Evolutionary conservation across 2,329 filamentous ascomycete genomes (phyloP).

Genomic region (Myriosclerotinia duriaeana): DNA sequence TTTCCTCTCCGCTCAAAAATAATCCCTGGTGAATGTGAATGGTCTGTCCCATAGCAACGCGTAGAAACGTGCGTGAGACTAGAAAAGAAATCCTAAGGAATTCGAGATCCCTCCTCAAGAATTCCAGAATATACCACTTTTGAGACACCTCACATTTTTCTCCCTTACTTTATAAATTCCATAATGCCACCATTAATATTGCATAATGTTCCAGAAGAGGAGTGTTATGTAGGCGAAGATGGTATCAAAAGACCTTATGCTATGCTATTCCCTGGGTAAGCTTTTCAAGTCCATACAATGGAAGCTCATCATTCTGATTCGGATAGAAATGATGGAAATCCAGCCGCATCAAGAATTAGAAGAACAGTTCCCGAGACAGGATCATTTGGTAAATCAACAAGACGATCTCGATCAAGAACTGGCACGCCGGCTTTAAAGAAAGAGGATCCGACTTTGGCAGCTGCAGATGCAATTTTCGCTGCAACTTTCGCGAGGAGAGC

Average conservation of each 20-base stretch:
- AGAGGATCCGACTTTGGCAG: slow-evolving; percentile 62
- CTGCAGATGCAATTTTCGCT: slow-evolving; percentile 61
- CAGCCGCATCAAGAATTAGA: slow-evolving; percentile 50
- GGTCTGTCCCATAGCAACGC: slow-evolving; percentile 9
- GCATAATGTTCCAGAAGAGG: slow-evolving; percentile 67
- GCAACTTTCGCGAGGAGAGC: slow-evolving; percentile 53
- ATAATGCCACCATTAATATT: slow-evolving; percentile 64
- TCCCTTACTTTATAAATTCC: slow-evolving; percentile 17
- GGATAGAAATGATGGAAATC: slow-evolving; percentile 53
- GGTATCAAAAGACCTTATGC: slow-evolving; percentile 65
- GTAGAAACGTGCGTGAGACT: slow-evolving; percentile 11
- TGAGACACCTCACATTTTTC: slow-evolving; percentile 21
- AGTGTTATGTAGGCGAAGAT: slow-evolving; percentile 65
- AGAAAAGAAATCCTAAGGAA: slow-evolving; percentile 8
- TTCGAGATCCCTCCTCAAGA: neutral
- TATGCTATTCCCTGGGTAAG: slow-evolving; percentile 64
- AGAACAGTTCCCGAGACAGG: slow-evolving; percentile 59
- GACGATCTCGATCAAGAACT: slow-evolving; percentile 61
- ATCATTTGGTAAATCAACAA: slow-evolving; percentile 66
- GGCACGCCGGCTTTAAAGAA: slow-evolving; percentile 52
- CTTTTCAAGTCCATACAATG: slow-evolving; percentile 24
- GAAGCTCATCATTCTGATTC: slow-evolving; percentile 27
- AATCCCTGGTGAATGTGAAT: neutral
- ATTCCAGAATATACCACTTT: slow-evolving; percentile 15
- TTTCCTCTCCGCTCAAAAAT: neutral